Percentiles rank a stretch among this genome's conserved stretches.
These are phyloP conservation scores for Beauveria brongniartii DNA, from an alignment of 2,329 filamentous ascomycete species.

Conservation along the genomic window DNA sequence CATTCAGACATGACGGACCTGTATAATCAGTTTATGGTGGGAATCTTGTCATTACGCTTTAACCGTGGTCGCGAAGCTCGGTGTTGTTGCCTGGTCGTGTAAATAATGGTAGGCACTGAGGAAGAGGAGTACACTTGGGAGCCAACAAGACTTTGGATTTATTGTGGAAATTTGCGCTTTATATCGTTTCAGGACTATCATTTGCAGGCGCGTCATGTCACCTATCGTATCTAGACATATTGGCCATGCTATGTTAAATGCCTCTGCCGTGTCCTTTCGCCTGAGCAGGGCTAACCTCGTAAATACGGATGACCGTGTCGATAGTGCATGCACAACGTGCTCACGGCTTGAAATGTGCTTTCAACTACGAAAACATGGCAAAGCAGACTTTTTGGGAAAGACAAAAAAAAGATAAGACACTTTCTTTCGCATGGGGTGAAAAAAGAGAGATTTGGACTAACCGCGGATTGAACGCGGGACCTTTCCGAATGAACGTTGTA, in stretches of 20 bases:
- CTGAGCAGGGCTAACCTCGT: too few relatives aligned
- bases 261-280: too few relatives aligned
- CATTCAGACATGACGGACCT: neutral
- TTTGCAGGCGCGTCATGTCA: too few relatives aligned
- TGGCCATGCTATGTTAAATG: too few relatives aligned
- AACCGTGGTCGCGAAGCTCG: neutral
- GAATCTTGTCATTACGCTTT: neutral
- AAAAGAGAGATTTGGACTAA: neutral
- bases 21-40: neutral
- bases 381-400: too few relatives aligned
- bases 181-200: too few relatives aligned
- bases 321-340: neutral
- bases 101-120: neutral
- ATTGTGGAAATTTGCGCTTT: too few relatives aligned
- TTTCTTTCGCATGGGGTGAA: neutral
- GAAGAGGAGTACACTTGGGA: too few relatives aligned
- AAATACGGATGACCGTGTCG: too few relatives aligned
- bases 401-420: neutral
- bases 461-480: slow-evolving; percentile 11
- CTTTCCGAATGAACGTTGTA: neutral
- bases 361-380: neutral
- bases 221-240: too few relatives aligned
- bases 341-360: neutral
- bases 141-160: too few relatives aligned
- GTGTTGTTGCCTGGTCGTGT: neutral